These are phyloP conservation scores for Aspergillus aculeatus DNA, from an alignment of 2,329 filamentous ascomycete genomes.

Conservation along the genomic window DNA sequence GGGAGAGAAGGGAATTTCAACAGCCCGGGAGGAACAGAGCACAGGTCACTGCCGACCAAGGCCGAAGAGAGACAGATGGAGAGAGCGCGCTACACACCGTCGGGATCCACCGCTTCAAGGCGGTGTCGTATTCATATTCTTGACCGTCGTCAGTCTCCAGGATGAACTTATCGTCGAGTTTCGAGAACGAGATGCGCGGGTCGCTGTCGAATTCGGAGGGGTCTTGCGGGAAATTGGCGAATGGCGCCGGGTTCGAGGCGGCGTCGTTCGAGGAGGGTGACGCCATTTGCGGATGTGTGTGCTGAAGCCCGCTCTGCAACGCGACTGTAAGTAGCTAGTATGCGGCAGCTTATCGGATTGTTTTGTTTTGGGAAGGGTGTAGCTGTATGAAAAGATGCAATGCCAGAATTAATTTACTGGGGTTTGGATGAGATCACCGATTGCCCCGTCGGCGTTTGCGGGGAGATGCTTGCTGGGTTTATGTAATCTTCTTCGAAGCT, in stretches of 20 bases:
- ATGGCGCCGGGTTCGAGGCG: conserved; percentile 16
- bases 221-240: conserved; percentile 51
- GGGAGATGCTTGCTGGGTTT: background rate
- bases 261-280: conserved; percentile 22
- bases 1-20: conserved; percentile 14
- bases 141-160: conserved; percentile 80
- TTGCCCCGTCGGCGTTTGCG: background rate
- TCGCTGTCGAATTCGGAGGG: conserved; percentile 71
- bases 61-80: conserved; percentile 11
- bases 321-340: background rate
- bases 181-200: conserved; percentile 83
- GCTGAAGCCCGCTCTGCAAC: background rate
- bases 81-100: conserved; percentile 47
- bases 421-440: background rate
- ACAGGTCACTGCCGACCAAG: conserved; percentile 9
- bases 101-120: conserved; percentile 72
- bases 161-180: conserved; percentile 75
- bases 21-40: conserved; percentile 12
- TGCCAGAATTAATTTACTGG: background rate
- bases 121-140: conserved; percentile 79
- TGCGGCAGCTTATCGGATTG: background rate
- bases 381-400: background rate
- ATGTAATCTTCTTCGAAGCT: conserved; percentile 6
- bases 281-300: conserved; percentile 20
- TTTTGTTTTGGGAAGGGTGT: background rate